These are phyloP conservation scores for Nakazawaea wyomingensis DNA, from an alignment of 805 yeast genomes.

Conservation along the genomic window DNA sequence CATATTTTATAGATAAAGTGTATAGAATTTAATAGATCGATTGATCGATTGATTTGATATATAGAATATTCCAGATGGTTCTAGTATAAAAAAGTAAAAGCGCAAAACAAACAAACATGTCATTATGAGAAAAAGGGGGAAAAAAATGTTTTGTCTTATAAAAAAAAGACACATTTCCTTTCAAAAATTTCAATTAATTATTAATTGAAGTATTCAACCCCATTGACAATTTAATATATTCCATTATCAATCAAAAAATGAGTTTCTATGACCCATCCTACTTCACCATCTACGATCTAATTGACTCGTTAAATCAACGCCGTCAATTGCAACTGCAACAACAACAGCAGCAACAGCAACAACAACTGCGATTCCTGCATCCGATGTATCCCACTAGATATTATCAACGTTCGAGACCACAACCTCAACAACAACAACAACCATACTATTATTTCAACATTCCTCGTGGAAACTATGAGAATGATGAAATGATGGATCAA, in stretches of 20 bases:
- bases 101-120: too few relatives aligned
- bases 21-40: background rate
- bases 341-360: constrained; percentile 1
- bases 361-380: background rate
- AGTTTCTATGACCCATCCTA: constrained; percentile 4
- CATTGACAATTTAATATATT: background rate
- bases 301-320: constrained; percentile 5
- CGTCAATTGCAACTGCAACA: constrained; percentile 5
- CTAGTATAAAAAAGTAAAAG: background rate
- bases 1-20: too few relatives aligned
- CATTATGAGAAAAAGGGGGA: too few relatives aligned
- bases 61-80: background rate
- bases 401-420: background rate
- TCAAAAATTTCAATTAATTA: too few relatives aligned
- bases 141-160: too few relatives aligned
- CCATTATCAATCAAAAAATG: constrained; percentile 1
- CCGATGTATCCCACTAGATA: constrained; percentile 4
- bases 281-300: constrained; percentile 6
- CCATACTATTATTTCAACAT: constrained; percentile 7
- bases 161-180: background rate
- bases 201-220: background rate
- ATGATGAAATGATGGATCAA: too few relatives aligned
- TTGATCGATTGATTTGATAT: too few relatives aligned
- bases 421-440: background rate
- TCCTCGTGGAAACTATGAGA: too few relatives aligned